Evolutionary conservation across 768 basidiomycete genomes (phyloP).

Genomic region (Calocybe cyanea): DNA sequence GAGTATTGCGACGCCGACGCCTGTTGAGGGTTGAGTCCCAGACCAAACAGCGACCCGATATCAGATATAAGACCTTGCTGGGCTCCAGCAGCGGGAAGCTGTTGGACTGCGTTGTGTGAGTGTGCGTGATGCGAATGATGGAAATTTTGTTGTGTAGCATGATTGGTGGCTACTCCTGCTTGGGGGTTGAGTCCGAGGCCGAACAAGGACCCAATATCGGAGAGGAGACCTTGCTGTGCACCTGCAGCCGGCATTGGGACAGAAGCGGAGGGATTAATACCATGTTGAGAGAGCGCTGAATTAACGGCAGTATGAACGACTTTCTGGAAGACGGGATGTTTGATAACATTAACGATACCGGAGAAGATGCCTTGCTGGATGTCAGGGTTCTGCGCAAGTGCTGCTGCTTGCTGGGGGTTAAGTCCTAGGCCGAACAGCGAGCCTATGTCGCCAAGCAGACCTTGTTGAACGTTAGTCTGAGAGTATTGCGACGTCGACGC

Average conservation of each 20-base stretch:
- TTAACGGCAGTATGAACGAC: slow-evolving; percentile 1
- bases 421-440: not conserved
- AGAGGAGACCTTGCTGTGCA: not conserved
- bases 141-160: not conserved
- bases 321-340: slow-evolving; percentile 3
- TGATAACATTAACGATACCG: not conserved
- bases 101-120: not conserved
- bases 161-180: not conserved
- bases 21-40: not conserved
- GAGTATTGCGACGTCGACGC: not conserved
- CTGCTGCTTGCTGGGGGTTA: not conserved
- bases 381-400: not conserved
- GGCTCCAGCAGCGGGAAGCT: not conserved
- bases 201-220: not conserved
- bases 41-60: not conserved
- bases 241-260: not conserved
- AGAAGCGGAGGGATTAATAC: not conserved
- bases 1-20: not conserved
- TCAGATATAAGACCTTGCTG: slow-evolving; percentile 5
- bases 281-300: not conserved
- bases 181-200: not conserved
- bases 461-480: not conserved
- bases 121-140: not conserved
- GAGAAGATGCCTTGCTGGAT: slow-evolving; percentile 3
- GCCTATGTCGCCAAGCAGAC: not conserved